Conservation (phyloP, 306 rosid species). For the Carpinus viminea region DNA sequence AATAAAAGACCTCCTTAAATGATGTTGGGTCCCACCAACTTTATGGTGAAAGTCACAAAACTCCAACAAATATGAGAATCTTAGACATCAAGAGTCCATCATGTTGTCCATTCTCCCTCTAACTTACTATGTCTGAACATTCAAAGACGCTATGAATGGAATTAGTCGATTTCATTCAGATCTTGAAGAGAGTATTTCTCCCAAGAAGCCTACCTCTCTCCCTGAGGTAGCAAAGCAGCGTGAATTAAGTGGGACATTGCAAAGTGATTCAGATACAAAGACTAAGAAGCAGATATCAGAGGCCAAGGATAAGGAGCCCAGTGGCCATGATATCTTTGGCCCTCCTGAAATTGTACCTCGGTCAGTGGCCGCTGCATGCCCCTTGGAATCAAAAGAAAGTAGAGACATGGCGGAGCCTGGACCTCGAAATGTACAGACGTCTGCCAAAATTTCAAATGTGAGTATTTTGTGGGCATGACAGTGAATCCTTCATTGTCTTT, state of each 20-base stretch:
- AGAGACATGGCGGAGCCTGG: slow-evolving; percentile 53
- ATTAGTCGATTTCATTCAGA: slow-evolving; percentile 80
- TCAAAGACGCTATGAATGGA: slow-evolving; percentile 70
- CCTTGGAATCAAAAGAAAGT: slow-evolving; percentile 43
- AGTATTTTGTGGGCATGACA: slow-evolving; percentile 36
- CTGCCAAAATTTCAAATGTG: slow-evolving; percentile 94
- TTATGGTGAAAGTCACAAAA: too few relatives aligned
- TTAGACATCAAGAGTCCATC: neutral
- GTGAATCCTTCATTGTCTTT: slow-evolving; percentile 7
- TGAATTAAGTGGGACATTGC: slow-evolving; percentile 77
- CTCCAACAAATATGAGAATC: neutral
- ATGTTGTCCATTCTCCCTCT: neutral
- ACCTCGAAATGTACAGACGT: slow-evolving; percentile 55
- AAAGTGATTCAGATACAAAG: slow-evolving; percentile 48
- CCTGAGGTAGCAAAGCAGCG: slow-evolving; percentile 96
- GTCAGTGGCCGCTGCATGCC: slow-evolving; percentile 46
- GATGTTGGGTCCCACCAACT: too few relatives aligned
- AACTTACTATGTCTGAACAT: neutral
- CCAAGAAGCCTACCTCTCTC: slow-evolving; percentile 63
- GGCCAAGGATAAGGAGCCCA: slow-evolving; percentile 80
- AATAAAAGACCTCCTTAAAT: too few relatives aligned
- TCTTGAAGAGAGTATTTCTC: slow-evolving; percentile 58
- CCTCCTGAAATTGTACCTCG: slow-evolving; percentile 67
- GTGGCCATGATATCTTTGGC: slow-evolving; percentile 85
- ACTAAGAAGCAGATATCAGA: slow-evolving; percentile 56